These are phyloP conservation scores for Pseudoperonospora humuli DNA, from an alignment of 352 stramenopile genomes.

Conservation along the genomic window DNA sequence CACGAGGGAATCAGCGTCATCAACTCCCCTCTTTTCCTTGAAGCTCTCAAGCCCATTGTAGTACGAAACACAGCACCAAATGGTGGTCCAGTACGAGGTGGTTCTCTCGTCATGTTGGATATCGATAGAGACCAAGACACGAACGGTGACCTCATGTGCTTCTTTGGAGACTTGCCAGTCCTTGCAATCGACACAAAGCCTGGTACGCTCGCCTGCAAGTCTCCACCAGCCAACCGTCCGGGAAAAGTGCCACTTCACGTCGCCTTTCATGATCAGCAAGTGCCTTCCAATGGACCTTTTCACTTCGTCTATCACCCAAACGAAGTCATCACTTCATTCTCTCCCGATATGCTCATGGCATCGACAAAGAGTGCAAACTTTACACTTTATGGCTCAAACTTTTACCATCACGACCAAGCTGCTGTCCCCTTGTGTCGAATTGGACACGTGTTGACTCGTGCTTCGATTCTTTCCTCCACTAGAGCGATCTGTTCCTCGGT, in stretches of 20 bases:
- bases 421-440: slow-evolving; percentile 22
- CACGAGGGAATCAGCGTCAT: slow-evolving; percentile 6
- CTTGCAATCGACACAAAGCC: slow-evolving; percentile 5
- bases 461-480: slow-evolving; percentile 21
- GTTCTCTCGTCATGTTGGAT: slow-evolving; percentile 17
- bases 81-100: slow-evolving; percentile 22
- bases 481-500: slow-evolving; percentile 12
- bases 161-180: slow-evolving; percentile 16
- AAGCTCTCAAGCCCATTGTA: slow-evolving; percentile 1
- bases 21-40: not conserved
- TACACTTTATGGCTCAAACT: slow-evolving; percentile 21
- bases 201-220: slow-evolving; percentile 15
- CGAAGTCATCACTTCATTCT: slow-evolving; percentile 23
- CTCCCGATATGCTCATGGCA: slow-evolving; percentile 4
- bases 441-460: slow-evolving; percentile 8
- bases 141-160: slow-evolving; percentile 15
- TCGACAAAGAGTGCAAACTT: slow-evolving; percentile 6
- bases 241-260: slow-evolving; percentile 17
- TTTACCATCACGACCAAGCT: slow-evolving; percentile 7
- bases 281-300: not conserved
- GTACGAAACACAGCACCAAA: slow-evolving; percentile 1
- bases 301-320: slow-evolving; percentile 22
- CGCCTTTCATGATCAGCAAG: slow-evolving; percentile 4
- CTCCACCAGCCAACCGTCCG: slow-evolving; percentile 9
- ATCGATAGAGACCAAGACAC: slow-evolving; percentile 3